phyloP scores from a whole-genome alignment of 352 stramenopile species.

The Albugo candida region DNA sequence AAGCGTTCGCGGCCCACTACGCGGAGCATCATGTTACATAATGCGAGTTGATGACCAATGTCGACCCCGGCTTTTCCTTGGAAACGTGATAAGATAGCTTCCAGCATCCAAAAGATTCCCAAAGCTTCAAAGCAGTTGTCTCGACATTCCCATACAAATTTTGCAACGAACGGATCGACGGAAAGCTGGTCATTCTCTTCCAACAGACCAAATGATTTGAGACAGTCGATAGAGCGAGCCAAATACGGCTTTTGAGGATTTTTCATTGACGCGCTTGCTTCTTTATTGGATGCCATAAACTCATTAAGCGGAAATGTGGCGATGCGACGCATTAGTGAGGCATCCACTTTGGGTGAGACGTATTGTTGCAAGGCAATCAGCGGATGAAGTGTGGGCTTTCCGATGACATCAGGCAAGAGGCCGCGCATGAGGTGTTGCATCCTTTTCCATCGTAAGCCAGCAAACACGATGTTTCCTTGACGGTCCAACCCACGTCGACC shows the following conservation, averaged over 20 bases:
- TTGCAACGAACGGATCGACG: constrained; percentile 53
- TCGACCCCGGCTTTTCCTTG: constrained; percentile 71
- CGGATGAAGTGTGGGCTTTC: constrained; percentile 82
- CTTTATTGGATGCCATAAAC: constrained; percentile 33
- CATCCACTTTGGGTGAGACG: constrained; percentile 80
- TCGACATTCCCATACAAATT: constrained; percentile 71
- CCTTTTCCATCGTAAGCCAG: constrained; percentile 85
- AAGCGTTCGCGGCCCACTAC: constrained; percentile 64
- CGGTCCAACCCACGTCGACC: constrained; percentile 94
- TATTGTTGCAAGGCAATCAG: constrained; percentile 84
- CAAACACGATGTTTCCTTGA: constrained; percentile 94
- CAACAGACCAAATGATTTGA: constrained; percentile 72
- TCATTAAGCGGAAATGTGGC: constrained; percentile 61
- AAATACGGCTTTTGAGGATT: constrained; percentile 52
- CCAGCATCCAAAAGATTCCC: constrained; percentile 63
- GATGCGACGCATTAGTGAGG: constrained; percentile 79
- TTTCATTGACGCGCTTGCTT: constrained; percentile 7
- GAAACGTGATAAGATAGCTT: constrained; percentile 64
- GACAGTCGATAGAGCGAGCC: constrained; percentile 79
- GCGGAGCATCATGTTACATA: constrained; percentile 77
- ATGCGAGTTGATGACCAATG: constrained; percentile 53
- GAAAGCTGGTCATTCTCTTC: constrained; percentile 49
- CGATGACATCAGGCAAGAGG: constrained; percentile 86
- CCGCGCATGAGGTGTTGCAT: constrained; percentile 96
- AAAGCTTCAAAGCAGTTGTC: constrained; percentile 57